Evolutionary conservation across 2,329 filamentous ascomycete genomes (phyloP).

Genomic region (Aspergillus hortae): DNA sequence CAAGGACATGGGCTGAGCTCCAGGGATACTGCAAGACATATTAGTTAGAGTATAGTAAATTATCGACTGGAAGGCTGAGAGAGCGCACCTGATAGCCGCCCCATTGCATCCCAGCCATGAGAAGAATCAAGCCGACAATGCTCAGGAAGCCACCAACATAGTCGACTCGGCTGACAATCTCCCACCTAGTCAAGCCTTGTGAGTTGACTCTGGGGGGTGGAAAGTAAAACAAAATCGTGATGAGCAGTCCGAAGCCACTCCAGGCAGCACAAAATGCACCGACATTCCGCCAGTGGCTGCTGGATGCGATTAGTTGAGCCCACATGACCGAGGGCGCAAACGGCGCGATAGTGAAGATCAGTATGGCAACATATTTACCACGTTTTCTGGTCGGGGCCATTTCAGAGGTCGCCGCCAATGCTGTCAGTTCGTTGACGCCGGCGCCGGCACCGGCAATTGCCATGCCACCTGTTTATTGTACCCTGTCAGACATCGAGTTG

Average conservation of each 20-base stretch:
- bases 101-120: conserved; percentile 51
- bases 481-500: not conserved
- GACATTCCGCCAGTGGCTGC: conserved; percentile 44
- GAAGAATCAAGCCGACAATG: conserved; percentile 46
- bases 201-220: conserved; percentile 45
- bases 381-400: conserved; percentile 63
- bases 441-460: conserved; percentile 62
- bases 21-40: conserved; percentile 37
- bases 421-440: conserved; percentile 66
- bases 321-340: conserved; percentile 62
- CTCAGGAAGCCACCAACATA: conserved; percentile 50
- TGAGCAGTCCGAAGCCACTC: conserved; percentile 40
- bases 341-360: conserved; percentile 61
- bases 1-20: conserved; percentile 44
- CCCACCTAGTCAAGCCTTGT: conserved; percentile 31
- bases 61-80: conserved; percentile 5
- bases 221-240: conserved; percentile 43
- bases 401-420: conserved; percentile 65
- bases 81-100: conserved; percentile 44
- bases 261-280: conserved; percentile 42
- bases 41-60: not conserved
- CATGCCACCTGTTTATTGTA: conserved; percentile 44
- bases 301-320: conserved; percentile 54
- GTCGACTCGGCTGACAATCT: conserved; percentile 47
- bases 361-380: conserved; percentile 58